phyloP scores from a whole-genome alignment of 2,329 filamentous ascomycete species.

The Beauveria varroae region DNA sequence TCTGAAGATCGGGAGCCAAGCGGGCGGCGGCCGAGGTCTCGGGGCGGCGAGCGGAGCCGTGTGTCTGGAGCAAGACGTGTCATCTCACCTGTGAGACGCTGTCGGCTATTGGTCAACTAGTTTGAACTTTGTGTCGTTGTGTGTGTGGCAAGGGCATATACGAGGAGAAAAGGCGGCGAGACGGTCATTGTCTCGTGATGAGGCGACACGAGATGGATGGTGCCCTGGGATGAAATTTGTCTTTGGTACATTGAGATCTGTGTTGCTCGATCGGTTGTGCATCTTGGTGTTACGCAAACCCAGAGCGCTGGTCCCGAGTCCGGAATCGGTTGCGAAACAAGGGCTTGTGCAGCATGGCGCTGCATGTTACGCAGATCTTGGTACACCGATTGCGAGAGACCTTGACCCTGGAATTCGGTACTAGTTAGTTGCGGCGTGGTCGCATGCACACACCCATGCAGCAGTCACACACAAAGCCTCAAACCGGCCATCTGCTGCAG shows the following conservation, averaged over 20 bases:
- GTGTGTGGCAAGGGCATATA: not conserved
- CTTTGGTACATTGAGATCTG: not conserved
- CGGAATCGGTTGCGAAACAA: not conserved
- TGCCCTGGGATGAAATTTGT: not conserved
- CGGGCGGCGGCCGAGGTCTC: constrained; percentile 8
- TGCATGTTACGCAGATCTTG: not conserved
- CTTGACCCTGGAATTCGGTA: not conserved
- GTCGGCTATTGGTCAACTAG: constrained; percentile 1
- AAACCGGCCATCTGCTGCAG: not conserved
- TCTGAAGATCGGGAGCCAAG: constrained; percentile 11
- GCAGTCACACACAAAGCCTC: not conserved
- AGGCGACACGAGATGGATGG: not conserved
- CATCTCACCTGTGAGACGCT: constrained; percentile 27
- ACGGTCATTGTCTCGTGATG: not conserved
- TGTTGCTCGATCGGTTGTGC: constrained; percentile 3
- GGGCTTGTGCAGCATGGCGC: not conserved
- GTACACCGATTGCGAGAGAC: not conserved
- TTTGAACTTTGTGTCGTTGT: not conserved
- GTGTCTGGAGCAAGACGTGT: constrained; percentile 25
- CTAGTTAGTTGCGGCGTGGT: not conserved
- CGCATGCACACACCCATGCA: not conserved
- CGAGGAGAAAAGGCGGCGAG: not conserved
- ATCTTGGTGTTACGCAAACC: not conserved
- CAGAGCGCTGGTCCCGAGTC: constrained; percentile 1
- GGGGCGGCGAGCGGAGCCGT: constrained; percentile 7